Evolutionary conservation across 2,329 filamentous ascomycete species (phyloP).

Genomic region (Paraphoma chrysanthemicola): DNA sequence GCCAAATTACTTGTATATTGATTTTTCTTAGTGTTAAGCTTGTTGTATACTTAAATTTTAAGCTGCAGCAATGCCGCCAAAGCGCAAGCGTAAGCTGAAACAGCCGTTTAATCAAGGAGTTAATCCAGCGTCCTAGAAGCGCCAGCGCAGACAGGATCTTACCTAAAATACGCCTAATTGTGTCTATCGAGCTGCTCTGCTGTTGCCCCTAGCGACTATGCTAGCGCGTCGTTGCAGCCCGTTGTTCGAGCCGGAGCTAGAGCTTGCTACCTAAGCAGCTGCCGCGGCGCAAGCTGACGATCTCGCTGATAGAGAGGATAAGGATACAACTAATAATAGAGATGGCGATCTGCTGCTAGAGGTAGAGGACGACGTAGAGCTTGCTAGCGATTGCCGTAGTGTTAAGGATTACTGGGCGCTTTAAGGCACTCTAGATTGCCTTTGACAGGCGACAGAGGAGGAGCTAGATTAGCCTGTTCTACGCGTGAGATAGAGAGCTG

Average conservation of each 20-base stretch:
- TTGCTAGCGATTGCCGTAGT: neutral
- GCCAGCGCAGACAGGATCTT: neutral
- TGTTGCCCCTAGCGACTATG: neutral
- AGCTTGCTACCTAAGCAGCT: neutral
- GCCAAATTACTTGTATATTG: too few relatives aligned
- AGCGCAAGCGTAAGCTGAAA: too few relatives aligned
- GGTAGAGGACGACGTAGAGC: neutral
- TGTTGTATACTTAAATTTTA: too few relatives aligned
- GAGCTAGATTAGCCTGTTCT: neutral
- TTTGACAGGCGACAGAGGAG: neutral
- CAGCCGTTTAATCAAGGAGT: neutral
- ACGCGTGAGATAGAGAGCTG: neutral
- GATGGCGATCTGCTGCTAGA: neutral
- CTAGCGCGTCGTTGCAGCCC: neutral
- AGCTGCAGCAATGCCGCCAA: too few relatives aligned
- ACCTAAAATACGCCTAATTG: neutral
- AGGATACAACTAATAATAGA: neutral
- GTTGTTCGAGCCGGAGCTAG: neutral
- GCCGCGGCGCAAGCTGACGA: neutral
- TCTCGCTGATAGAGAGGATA: neutral
- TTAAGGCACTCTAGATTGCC: neutral
- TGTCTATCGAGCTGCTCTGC: neutral
- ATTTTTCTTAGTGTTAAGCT: too few relatives aligned
- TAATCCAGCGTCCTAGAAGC: neutral
- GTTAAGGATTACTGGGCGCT: neutral